phyloP scores from a whole-genome alignment of 345 rosid genomes.

The Gossypium mustelinum region DNA sequence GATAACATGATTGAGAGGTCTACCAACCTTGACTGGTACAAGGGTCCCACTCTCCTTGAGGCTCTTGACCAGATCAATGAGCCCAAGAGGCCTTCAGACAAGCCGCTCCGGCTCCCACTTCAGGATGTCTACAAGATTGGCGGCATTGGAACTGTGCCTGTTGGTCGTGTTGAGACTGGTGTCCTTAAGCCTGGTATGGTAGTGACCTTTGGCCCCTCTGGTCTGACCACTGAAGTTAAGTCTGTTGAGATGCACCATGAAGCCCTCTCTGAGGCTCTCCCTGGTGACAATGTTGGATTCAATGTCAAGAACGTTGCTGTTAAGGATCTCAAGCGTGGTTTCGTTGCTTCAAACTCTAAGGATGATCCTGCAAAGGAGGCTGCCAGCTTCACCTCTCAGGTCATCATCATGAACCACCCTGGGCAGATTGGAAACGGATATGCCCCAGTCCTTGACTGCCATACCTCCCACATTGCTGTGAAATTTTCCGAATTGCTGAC shows the following conservation, averaged over 20 bases:
- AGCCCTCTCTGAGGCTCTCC: constrained; percentile 29
- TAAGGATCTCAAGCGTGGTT: constrained; percentile 31
- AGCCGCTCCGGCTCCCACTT: constrained; percentile 53
- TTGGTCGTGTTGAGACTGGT: constrained; percentile 53
- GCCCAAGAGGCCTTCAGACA: constrained; percentile 46
- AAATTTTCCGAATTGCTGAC: constrained; percentile 26
- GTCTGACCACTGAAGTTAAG: constrained; percentile 29
- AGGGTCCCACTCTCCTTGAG: constrained; percentile 40
- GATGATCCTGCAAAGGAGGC: constrained; percentile 33
- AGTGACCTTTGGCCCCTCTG: constrained; percentile 24
- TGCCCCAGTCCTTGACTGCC: constrained; percentile 27
- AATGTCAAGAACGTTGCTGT: constrained; percentile 31
- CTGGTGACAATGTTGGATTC: constrained; percentile 31
- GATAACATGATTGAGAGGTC: constrained; percentile 48
- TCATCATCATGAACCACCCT: constrained; percentile 33
- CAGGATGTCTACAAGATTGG: constrained; percentile 66
- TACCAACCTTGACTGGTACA: constrained; percentile 44
- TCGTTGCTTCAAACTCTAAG: constrained; percentile 29
- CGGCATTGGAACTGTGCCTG: constrained; percentile 59
- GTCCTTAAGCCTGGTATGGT: constrained; percentile 29
- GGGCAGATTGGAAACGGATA: constrained; percentile 32
- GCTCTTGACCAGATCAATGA: constrained; percentile 36
- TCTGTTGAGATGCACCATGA: constrained; percentile 34
- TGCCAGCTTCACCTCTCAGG: constrained; percentile 29
- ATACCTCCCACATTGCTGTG: constrained; percentile 30